Evolutionary conservation across 352 stramenopile species (phyloP).

Genomic region (Phytophthora hibernalis): DNA sequence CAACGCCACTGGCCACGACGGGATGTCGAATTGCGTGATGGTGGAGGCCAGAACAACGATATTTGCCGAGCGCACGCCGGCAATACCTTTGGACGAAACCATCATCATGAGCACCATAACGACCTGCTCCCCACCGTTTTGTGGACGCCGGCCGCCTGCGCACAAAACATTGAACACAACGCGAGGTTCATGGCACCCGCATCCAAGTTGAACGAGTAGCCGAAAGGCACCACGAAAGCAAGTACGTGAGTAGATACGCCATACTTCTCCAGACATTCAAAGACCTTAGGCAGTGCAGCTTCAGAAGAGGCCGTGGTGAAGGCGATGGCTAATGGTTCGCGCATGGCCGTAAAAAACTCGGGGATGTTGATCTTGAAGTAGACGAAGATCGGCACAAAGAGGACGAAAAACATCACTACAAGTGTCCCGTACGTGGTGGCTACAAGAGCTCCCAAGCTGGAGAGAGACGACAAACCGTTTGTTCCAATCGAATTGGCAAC

Average conservation of each 20-base stretch:
- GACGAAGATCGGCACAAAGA: slow-evolving; percentile 43
- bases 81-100: slow-evolving; percentile 49
- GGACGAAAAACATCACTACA: slow-evolving; percentile 38
- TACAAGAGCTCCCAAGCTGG: slow-evolving; percentile 38
- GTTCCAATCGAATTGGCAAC: slow-evolving; percentile 46
- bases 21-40: slow-evolving; percentile 48
- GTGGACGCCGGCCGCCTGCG: slow-evolving; percentile 46
- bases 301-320: slow-evolving; percentile 59
- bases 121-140: slow-evolving; percentile 51
- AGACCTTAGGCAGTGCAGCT: slow-evolving; percentile 52
- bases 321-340: slow-evolving; percentile 48
- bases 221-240: slow-evolving; percentile 52
- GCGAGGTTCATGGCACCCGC: slow-evolving; percentile 47
- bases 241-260: slow-evolving; percentile 48
- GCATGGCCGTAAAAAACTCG: slow-evolving; percentile 46
- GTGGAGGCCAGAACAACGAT: slow-evolving; percentile 47
- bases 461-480: slow-evolving; percentile 46
- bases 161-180: slow-evolving; percentile 49
- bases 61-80: slow-evolving; percentile 42
- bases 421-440: slow-evolving; percentile 36
- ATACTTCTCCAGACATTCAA: slow-evolving; percentile 50
- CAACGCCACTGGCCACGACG: slow-evolving; percentile 50
- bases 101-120: slow-evolving; percentile 57
- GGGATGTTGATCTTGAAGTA: slow-evolving; percentile 55
- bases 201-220: slow-evolving; percentile 66